Conservation (phyloP, 495 filamentous ascomycete species). For the Penicillium diatomitis region DNA sequence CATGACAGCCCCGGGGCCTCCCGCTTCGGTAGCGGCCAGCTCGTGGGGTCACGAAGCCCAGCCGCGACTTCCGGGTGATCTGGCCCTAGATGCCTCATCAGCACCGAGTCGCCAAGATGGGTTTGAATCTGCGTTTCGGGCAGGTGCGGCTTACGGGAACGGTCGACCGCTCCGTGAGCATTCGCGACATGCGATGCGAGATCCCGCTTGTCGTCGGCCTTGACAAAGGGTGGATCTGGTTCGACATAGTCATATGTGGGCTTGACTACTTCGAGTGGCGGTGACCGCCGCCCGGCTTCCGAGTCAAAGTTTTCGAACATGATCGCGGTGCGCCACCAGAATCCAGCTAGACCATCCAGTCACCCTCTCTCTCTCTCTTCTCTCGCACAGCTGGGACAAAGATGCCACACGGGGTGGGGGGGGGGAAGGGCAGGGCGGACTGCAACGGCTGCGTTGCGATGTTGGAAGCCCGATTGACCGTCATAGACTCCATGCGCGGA, state of each 20-base stretch:
- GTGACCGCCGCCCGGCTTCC: conserved; percentile 29
- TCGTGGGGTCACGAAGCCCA: conserved; percentile 12
- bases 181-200: conserved; percentile 1
- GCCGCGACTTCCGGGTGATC: conserved; percentile 37
- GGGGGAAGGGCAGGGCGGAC: no score
- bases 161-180: conserved; percentile 19
- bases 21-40: background rate
- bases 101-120: conserved; percentile 35
- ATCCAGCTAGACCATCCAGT: no score
- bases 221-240: conserved; percentile 23
- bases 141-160: conserved; percentile 29
- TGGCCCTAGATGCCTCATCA: conserved; percentile 38
- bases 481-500: no score
- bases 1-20: no score
- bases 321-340: conserved; percentile 16
- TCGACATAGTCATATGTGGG: conserved; percentile 17
- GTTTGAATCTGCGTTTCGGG: conserved; percentile 24
- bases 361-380: no score
- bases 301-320: conserved; percentile 35
- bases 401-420: background rate
- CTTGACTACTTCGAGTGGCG: conserved; percentile 14
- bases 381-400: no score
- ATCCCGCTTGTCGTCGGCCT: conserved; percentile 6
- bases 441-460: background rate
- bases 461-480: background rate